phyloP scores from a whole-genome alignment of 2,329 filamentous ascomycete species.

The Botrytis sinoallii region DNA sequence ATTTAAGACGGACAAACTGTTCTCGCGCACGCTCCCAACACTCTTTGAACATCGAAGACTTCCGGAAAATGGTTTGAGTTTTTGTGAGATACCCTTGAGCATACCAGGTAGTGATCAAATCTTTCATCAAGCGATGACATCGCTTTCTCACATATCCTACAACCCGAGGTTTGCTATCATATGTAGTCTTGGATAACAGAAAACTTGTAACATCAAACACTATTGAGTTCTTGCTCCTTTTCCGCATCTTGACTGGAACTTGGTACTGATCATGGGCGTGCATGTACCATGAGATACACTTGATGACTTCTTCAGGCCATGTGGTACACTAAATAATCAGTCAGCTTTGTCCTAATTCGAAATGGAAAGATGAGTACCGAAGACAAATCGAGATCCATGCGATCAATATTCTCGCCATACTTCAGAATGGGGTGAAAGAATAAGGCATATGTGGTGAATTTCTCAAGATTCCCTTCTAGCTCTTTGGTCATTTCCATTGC shows the following conservation, averaged over 20 bases:
- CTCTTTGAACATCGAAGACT: background rate
- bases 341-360: background rate
- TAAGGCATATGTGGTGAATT: too few species aligned
- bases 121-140: background rate
- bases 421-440: too few species aligned
- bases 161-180: background rate
- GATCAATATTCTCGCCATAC: too few species aligned
- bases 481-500: too few species aligned
- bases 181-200: background rate
- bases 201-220: background rate
- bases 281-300: background rate
- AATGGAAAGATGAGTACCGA: background rate
- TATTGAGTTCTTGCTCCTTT: background rate
- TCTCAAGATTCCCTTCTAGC: too few species aligned
- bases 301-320: background rate
- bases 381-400: background rate
- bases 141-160: background rate
- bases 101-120: background rate
- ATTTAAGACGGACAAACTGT: background rate
- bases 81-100: background rate
- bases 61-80: background rate
- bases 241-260: background rate
- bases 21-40: background rate
- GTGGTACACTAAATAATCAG: background rate
- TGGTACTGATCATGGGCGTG: background rate